phyloP scores from a whole-genome alignment of 805 yeast genomes.

The Candida coquimbonensis region DNA sequence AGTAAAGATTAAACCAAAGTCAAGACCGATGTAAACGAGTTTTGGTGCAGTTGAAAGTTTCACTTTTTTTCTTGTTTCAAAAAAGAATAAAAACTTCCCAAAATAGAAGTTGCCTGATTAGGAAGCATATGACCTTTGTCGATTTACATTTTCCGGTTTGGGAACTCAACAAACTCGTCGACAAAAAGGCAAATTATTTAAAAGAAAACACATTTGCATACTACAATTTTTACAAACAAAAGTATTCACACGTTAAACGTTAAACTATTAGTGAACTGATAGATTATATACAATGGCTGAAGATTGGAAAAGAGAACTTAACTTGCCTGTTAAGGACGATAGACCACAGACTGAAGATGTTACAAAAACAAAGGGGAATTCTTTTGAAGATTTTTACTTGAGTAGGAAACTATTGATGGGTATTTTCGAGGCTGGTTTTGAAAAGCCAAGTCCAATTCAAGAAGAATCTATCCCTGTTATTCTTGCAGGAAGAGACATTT shows the following conservation, averaged over 20 bases:
- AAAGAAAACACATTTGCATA: background rate
- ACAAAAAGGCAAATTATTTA: background rate
- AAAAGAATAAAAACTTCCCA: background rate
- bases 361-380: slow-evolving; percentile 78
- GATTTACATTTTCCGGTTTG: background rate
- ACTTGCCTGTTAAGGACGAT: slow-evolving; percentile 77
- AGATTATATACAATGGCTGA: slow-evolving; percentile 28
- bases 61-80: too few species aligned
- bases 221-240: too few species aligned
- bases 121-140: background rate
- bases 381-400: slow-evolving; percentile 86
- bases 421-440: slow-evolving; percentile 97
- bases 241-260: background rate
- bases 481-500: slow-evolving; percentile 87
- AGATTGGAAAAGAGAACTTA: slow-evolving; percentile 71
- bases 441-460: slow-evolving; percentile 96
- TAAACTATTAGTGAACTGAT: background rate
- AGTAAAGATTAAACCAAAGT: background rate
- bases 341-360: slow-evolving; percentile 98
- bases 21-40: too few species aligned
- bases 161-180: slow-evolving; percentile 6
- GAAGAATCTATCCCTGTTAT: slow-evolving; percentile 97
- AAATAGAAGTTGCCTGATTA: background rate
- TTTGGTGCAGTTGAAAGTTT: too few species aligned
- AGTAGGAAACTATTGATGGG: slow-evolving; percentile 96